A percentile compares a stretch with the other conserved stretches of the same genome.
These are phyloP conservation scores for Colletotrichum costaricense DNA, from an alignment of 2,329 filamentous ascomycete genomes.

Conservation along the genomic window DNA sequence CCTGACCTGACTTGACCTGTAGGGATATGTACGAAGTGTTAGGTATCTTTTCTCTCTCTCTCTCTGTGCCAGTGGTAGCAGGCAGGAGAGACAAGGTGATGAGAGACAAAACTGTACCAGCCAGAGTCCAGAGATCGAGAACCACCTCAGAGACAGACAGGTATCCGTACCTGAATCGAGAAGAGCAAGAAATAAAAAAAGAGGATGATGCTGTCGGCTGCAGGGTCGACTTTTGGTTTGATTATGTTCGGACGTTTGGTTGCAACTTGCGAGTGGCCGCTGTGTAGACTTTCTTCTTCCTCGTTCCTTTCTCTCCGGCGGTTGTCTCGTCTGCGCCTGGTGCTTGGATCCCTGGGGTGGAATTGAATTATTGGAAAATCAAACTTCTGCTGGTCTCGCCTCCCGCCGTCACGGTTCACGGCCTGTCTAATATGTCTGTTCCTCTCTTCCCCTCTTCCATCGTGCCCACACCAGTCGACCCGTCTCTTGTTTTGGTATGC, in stretches of 20 bases:
- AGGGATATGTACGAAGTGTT: background rate
- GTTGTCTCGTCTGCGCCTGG: background rate
- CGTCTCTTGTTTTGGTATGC: slow-evolving; percentile 5
- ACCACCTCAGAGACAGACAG: background rate
- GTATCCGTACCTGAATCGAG: background rate
- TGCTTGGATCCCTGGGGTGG: slow-evolving; percentile 16
- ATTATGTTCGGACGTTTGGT: slow-evolving; percentile 34
- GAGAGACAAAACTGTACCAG: too few species aligned
- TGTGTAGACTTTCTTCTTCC: slow-evolving; percentile 1
- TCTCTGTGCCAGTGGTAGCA: background rate
- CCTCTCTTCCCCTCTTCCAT: background rate
- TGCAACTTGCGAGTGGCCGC: background rate
- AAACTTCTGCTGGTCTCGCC: background rate
- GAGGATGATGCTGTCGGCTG: slow-evolving; percentile 9
- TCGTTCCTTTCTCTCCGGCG: background rate
- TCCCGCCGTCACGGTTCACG: slow-evolving; percentile 27
- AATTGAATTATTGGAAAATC: slow-evolving; percentile 19
- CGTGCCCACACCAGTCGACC: slow-evolving; percentile 1
- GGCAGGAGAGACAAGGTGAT: background rate
- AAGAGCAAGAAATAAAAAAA: background rate
- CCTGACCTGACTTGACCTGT: background rate
- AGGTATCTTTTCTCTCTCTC: background rate
- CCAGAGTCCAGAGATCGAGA: background rate
- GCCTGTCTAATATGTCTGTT: slow-evolving; percentile 30
- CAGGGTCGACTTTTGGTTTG: slow-evolving; percentile 31